A percentile compares a stretch with the other conserved stretches of the same genome.
phyloP scores from a whole-genome alignment of 2,329 filamentous ascomycete species.

The Onygenales sp. region DNA sequence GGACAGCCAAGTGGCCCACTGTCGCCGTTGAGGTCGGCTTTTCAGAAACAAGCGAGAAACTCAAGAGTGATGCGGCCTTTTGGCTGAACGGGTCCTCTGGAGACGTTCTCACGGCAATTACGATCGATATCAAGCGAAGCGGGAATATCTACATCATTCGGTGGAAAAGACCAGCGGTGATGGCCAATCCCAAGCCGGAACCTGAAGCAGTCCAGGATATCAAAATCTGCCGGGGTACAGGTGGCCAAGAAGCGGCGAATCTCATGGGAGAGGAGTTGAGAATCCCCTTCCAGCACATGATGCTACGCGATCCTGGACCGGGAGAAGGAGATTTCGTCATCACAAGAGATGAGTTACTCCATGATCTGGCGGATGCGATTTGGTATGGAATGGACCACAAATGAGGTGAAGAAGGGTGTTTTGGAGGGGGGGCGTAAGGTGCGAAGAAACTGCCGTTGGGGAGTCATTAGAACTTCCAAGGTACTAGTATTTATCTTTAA shows the following conservation, averaged over 20 bases:
- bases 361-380: not conserved
- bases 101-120: not conserved
- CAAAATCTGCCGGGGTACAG: slow-evolving; percentile 2
- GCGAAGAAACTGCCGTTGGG: too few relatives aligned
- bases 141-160: slow-evolving; percentile 3
- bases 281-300: slow-evolving; percentile 1
- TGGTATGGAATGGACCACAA: not conserved
- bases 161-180: slow-evolving; percentile 1
- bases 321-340: slow-evolving; percentile 6
- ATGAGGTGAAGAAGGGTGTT: too few relatives aligned
- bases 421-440: too few relatives aligned
- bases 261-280: not conserved
- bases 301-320: not conserved
- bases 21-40: slow-evolving; percentile 5
- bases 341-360: slow-evolving; percentile 1
- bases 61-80: slow-evolving; percentile 3
- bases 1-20: not conserved
- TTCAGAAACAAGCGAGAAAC: not conserved
- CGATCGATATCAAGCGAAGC: slow-evolving; percentile 6
- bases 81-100: slow-evolving; percentile 3
- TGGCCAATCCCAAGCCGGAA: not conserved
- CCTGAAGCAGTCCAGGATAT: slow-evolving; percentile 2
- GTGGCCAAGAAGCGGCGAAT: not conserved
- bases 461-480: too few relatives aligned
- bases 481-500: too few relatives aligned